A percentile compares a stretch with the other conserved stretches of the same genome.
Conservation (phyloP, 2,329 filamentous ascomycete species). For the Diaporthe australafricana region DNA sequence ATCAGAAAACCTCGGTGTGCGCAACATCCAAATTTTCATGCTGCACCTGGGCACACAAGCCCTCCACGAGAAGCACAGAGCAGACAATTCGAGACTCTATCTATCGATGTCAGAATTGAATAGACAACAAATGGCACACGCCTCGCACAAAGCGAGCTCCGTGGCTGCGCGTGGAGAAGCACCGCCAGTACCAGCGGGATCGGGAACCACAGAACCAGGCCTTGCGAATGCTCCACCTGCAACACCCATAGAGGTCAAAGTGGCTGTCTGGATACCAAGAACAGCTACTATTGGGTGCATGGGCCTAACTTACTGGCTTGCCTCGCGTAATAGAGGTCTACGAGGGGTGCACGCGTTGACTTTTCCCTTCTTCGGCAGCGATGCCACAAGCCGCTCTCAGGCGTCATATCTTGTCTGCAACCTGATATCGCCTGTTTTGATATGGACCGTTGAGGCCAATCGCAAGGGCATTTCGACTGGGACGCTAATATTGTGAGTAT, state of each 20-base stretch:
- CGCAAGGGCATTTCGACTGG: neutral
- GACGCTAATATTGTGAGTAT: slow-evolving; percentile 22
- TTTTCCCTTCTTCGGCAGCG: slow-evolving; percentile 29
- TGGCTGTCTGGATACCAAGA: slow-evolving; percentile 22
- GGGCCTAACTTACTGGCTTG: slow-evolving; percentile 4
- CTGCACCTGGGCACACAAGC: no score
- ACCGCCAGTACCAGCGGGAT: neutral
- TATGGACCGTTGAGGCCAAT: slow-evolving; percentile 33
- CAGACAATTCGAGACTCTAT: no score
- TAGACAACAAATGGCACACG: neutral
- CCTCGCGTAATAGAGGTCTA: neutral
- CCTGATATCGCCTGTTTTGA: slow-evolving; percentile 31
- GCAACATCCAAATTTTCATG: no score
- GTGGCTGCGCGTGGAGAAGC: neutral
- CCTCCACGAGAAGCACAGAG: no score
- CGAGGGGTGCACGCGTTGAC: slow-evolving; percentile 11
- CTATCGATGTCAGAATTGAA: no score
- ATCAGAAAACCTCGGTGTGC: no score
- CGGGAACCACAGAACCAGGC: no score
- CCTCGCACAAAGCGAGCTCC: neutral
- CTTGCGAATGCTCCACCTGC: neutral
- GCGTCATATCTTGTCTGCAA: slow-evolving; percentile 14
- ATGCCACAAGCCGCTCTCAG: neutral
- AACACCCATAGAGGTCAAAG: neutral
- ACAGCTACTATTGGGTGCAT: slow-evolving; percentile 7